Conservation (phyloP, 805 yeast genomes). For the Lachancea meyersii region DNA sequence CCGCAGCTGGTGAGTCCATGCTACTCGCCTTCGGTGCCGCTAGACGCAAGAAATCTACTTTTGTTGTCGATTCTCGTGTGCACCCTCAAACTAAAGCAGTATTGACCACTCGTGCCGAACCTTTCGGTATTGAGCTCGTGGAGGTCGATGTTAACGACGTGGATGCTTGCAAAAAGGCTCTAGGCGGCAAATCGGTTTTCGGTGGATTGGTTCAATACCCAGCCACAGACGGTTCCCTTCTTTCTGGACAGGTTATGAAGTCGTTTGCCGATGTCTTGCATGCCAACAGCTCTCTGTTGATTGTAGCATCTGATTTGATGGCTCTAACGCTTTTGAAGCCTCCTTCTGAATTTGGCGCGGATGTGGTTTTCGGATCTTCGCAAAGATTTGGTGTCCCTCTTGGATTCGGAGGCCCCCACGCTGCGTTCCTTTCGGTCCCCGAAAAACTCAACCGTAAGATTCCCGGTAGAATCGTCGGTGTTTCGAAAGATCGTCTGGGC, state of each 20-base stretch:
- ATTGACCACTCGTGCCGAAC: slow-evolving; percentile 68
- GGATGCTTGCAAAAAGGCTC: slow-evolving; percentile 33
- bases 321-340: slow-evolving; percentile 82
- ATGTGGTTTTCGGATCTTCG: slow-evolving; percentile 84
- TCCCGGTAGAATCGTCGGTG: slow-evolving; percentile 95
- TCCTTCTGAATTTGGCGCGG: slow-evolving; percentile 84
- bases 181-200: slow-evolving; percentile 43
- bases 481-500: slow-evolving; percentile 86
- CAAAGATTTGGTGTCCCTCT: slow-evolving; percentile 97
- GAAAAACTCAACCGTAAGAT: slow-evolving; percentile 79
- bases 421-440: slow-evolving; percentile 91
- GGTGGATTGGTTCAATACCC: slow-evolving; percentile 93
- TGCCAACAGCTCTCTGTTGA: slow-evolving; percentile 61
- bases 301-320: slow-evolving; percentile 87
- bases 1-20: slow-evolving; percentile 98
- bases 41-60: slow-evolving; percentile 61
- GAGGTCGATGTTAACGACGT: slow-evolving; percentile 46
- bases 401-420: slow-evolving; percentile 99
- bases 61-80: slow-evolving; percentile 65
- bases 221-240: slow-evolving; percentile 69
- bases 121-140: slow-evolving; percentile 60
- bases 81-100: slow-evolving; percentile 87
- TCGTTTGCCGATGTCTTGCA: slow-evolving; percentile 63
- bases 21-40: slow-evolving; percentile 63
- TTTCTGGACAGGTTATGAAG: slow-evolving; percentile 42